phyloP scores from a whole-genome alignment of 2,329 filamentous ascomycete genomes.

The Ophiostoma ips region DNA sequence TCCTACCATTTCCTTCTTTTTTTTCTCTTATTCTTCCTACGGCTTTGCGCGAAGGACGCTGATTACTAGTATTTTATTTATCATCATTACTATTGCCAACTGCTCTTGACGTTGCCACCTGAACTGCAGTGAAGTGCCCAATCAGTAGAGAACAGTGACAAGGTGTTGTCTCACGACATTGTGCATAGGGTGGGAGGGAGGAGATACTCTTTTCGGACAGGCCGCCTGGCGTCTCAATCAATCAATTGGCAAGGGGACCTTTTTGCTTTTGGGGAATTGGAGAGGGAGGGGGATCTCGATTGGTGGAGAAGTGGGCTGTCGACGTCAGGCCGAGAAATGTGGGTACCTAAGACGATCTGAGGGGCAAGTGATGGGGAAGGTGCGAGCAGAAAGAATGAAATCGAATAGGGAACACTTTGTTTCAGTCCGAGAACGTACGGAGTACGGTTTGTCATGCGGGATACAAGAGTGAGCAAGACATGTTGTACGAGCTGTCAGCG shows the following conservation, averaged over 20 bases:
- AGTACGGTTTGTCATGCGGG: neutral
- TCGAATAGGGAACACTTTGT: too few species aligned
- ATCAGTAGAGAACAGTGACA: too few species aligned
- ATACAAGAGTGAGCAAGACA: too few species aligned
- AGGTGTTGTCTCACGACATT: neutral
- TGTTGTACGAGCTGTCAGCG: conserved; percentile 1
- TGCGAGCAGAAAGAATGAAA: neutral
- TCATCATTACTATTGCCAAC: neutral
- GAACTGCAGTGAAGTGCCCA: neutral
- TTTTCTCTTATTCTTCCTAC: neutral
- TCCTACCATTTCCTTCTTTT: neutral
- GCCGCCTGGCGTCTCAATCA: too few species aligned
- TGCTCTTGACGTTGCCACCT: too few species aligned
- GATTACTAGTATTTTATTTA: neutral
- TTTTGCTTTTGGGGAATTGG: neutral
- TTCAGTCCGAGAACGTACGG: neutral
- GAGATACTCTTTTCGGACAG: neutral
- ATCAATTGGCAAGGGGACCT: too few species aligned
- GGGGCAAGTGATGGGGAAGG: too few species aligned
- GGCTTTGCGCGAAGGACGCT: neutral
- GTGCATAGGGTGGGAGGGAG: neutral
- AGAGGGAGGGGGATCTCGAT: neutral
- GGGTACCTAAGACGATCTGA: neutral
- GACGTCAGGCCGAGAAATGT: neutral
- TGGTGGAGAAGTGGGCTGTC: neutral